Percentiles rank a stretch among this genome's conserved stretches.
phyloP scores from a whole-genome alignment of 192 early-diverging fungal species.

The Coemansia sp. region DNA sequence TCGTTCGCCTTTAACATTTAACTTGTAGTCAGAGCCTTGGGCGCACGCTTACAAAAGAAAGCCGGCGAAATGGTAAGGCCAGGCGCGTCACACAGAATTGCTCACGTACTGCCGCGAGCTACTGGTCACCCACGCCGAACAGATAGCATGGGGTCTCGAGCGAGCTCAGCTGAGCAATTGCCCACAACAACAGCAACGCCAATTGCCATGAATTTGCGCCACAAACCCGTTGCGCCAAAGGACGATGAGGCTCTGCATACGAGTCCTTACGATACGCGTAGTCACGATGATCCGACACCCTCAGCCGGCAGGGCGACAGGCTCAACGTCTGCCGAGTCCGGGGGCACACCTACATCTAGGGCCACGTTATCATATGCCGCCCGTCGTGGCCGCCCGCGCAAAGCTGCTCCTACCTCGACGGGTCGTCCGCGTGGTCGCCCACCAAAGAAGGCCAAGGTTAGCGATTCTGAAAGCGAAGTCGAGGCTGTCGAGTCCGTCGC shows the following conservation, averaged over 20 bases:
- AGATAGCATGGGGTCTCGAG: slow-evolving; percentile 6
- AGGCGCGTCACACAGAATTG: background rate
- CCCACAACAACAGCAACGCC: background rate
- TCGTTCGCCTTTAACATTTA: background rate
- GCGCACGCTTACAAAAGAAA: background rate
- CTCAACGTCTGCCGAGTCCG: background rate
- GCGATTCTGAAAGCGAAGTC: background rate
- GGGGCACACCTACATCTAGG: background rate
- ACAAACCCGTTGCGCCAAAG: background rate
- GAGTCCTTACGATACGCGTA: slow-evolving; percentile 2
- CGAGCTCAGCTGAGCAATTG: background rate
- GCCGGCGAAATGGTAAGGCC: background rate
- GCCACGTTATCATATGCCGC: background rate
- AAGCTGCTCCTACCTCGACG: background rate
- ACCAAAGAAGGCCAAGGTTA: background rate
- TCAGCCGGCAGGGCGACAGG: background rate
- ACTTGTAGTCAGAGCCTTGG: background rate
- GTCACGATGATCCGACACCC: background rate
- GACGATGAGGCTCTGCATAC: background rate
- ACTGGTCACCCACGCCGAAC: slow-evolving; percentile 1
- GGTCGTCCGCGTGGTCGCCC: background rate
- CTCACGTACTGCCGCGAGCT: slow-evolving; percentile 6
- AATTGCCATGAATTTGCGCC: background rate
- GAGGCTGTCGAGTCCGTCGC: background rate
- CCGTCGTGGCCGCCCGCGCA: slow-evolving; percentile 1